Percentiles rank a stretch among this genome's conserved stretches.
These are phyloP conservation scores for Claviceps africana DNA, from an alignment of 2,329 filamentous ascomycete species.

Conservation along the genomic window DNA sequence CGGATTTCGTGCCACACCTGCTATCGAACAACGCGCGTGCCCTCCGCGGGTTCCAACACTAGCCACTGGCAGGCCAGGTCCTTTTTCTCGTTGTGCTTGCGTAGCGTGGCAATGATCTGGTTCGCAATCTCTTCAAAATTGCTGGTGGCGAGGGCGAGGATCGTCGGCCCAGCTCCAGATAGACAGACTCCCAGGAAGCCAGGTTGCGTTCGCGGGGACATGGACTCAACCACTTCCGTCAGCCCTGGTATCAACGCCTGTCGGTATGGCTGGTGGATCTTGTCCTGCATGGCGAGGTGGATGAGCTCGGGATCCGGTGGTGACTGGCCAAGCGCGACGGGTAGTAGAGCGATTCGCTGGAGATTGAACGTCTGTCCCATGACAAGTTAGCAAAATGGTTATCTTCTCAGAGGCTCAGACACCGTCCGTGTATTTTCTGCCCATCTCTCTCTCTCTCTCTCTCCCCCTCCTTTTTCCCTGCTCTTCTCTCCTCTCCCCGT, in stretches of 20 bases:
- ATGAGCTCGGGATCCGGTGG: slow-evolving; percentile 89
- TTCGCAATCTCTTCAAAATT: slow-evolving; percentile 81
- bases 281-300: slow-evolving; percentile 97
- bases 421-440: neutral
- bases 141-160: slow-evolving; percentile 78
- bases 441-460: neutral
- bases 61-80: slow-evolving; percentile 74
- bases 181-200: slow-evolving; percentile 89
- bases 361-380: slow-evolving; percentile 63
- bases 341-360: slow-evolving; percentile 81
- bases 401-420: neutral
- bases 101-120: slow-evolving; percentile 63
- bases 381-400: neutral
- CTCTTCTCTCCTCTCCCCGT: neutral
- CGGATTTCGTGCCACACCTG: neutral
- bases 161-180: slow-evolving; percentile 88
- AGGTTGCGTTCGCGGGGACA: slow-evolving; percentile 75
- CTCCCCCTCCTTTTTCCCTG: neutral
- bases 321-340: slow-evolving; percentile 75
- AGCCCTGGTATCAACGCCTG: slow-evolving; percentile 83
- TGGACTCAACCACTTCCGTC: slow-evolving; percentile 76
- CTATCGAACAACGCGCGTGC: slow-evolving; percentile 34
- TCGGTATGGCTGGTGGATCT: slow-evolving; percentile 92
- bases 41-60: slow-evolving; percentile 75
- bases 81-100: slow-evolving; percentile 39